phyloP scores from a whole-genome alignment of 2,329 filamentous ascomycete species.

The Aspergillus sp. region DNA sequence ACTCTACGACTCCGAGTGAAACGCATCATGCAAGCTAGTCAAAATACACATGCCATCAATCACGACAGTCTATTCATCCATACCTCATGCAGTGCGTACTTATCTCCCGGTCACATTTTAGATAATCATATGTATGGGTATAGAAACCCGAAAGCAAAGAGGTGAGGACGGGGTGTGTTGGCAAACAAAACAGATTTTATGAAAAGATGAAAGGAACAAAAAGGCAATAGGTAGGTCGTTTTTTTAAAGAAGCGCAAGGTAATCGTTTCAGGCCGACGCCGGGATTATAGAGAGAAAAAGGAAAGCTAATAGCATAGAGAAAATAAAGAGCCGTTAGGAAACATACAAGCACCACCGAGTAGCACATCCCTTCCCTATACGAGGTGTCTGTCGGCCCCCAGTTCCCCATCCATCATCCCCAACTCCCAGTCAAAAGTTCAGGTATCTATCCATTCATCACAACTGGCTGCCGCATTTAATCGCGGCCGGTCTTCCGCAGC shows the following conservation, averaged over 20 bases:
- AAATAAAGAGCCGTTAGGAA: conserved; percentile 40
- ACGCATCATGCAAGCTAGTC: background rate
- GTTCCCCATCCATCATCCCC: conserved; percentile 37
- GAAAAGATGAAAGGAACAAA: conserved; percentile 19
- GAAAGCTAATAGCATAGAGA: conserved; percentile 43
- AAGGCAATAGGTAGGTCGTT: background rate
- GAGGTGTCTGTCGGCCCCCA: conserved; percentile 31
- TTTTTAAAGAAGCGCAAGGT: conserved; percentile 25
- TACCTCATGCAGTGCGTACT: background rate
- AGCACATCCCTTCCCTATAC: conserved; percentile 31
- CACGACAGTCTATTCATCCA: background rate
- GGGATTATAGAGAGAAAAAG: conserved; percentile 37
- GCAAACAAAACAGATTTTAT: conserved; percentile 16
- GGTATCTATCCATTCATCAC: conserved; percentile 35
- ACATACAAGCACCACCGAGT: conserved; percentile 35
- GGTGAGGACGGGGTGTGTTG: background rate
- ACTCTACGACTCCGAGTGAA: background rate
- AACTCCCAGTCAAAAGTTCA: conserved; percentile 38
- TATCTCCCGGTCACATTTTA: background rate
- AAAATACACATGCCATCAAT: background rate
- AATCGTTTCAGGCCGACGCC: conserved; percentile 31
- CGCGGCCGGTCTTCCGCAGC: conserved; percentile 67
- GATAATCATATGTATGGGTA: background rate
- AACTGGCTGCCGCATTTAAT: conserved; percentile 39
- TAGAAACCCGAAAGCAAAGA: background rate